Evolutionary conservation across 83 land plant genomes (phyloP).

Genomic region (Isoetes engelmannii): DNA sequence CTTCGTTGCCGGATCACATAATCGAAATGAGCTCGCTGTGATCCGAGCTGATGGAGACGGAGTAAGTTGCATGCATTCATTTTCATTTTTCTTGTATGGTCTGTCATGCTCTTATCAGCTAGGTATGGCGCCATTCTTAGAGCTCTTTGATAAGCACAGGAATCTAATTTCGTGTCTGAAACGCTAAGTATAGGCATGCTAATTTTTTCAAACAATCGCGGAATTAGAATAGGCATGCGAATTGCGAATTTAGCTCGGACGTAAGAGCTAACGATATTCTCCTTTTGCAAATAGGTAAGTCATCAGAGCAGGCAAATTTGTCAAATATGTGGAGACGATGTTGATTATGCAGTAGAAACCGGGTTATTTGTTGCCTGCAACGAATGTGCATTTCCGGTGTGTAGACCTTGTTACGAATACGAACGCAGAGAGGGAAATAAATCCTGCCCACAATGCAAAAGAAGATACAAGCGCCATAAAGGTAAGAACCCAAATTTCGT

Average conservation of each 20-base stretch:
- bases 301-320: neutral
- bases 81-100: too few relatives aligned
- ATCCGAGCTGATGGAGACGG: constrained; percentile 7
- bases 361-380: constrained; percentile 8
- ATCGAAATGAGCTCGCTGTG: constrained; percentile 4
- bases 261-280: too few relatives aligned
- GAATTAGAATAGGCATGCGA: too few relatives aligned
- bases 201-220: too few relatives aligned
- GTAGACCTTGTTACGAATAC: constrained; percentile 5
- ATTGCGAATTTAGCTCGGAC: too few relatives aligned
- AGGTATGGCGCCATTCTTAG: too few relatives aligned
- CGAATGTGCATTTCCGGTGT: constrained; percentile 6
- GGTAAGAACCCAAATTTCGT: neutral
- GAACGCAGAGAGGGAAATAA: constrained; percentile 4
- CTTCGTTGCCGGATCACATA: constrained; percentile 4
- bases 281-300: too few relatives aligned
- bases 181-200: too few relatives aligned
- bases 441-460: constrained; percentile 11
- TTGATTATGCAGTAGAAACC: neutral
- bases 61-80: neutral
- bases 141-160: too few relatives aligned
- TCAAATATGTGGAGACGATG: constrained; percentile 7
- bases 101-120: too few relatives aligned
- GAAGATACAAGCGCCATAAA: constrained; percentile 5
- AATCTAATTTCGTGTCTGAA: too few relatives aligned